Conservation (phyloP, 1,139 yeast genomes). For the Saccharomycopsis hybrid region DNA sequence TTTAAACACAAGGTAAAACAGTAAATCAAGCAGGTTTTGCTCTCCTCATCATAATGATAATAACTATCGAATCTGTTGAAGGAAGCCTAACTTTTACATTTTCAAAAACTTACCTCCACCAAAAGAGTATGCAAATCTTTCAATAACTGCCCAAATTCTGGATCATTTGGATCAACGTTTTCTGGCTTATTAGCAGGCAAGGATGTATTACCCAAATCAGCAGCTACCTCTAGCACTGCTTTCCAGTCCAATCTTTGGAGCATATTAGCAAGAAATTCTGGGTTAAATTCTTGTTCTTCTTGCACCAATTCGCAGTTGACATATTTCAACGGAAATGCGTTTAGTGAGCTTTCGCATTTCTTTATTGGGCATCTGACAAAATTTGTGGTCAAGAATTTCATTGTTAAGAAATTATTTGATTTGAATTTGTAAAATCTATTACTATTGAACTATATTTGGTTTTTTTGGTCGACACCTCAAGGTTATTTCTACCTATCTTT, state of each 20-base stretch:
- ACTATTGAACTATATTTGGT: no score
- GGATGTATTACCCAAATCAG: conserved; percentile 58
- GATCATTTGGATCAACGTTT: conserved; percentile 33
- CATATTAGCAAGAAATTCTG: conserved; percentile 72
- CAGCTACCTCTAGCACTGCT: conserved; percentile 72
- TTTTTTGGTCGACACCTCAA: no score
- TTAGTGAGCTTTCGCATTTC: conserved; percentile 64
- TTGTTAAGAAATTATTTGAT: no score
- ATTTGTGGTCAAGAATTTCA: conserved; percentile 93
- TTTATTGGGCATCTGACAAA: conserved; percentile 92
- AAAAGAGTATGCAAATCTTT: conserved; percentile 72
- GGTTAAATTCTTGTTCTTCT: conserved; percentile 76
- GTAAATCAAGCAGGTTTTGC: no score
- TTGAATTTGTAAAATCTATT: no score
- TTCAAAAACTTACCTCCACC: no score
- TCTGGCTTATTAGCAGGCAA: conserved; percentile 56
- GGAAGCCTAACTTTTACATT: no score
- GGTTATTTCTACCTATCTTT: no score
- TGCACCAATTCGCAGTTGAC: conserved; percentile 67
- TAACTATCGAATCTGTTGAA: no score
- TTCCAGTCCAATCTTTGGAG: conserved; percentile 83
- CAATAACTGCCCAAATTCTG: conserved; percentile 56
- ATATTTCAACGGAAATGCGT: conserved; percentile 76
- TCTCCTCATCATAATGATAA: no score
- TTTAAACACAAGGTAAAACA: no score